Evolutionary conservation across 345 rosid genomes (phyloP), one percentile per base, ranked within the genome.

Genomic region (Hibiscus syriacus): DNA sequence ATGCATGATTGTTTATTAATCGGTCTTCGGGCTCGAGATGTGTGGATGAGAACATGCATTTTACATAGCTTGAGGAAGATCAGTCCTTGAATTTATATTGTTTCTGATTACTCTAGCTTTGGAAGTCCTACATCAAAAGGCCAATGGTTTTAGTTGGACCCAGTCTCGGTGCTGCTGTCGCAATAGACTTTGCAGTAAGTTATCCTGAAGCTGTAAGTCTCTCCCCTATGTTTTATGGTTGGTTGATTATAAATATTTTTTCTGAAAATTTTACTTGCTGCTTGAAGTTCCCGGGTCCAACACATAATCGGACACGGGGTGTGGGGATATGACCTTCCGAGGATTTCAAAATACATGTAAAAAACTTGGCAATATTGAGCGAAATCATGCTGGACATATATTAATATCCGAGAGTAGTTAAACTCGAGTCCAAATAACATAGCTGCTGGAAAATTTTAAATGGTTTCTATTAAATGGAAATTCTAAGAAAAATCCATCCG

Each of bases 81-180:
- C 41, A 9, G 17, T 72, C 1, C 4, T 52, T 8, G 60, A 27
- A 4, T 41, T 39, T 54, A 0, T 10, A 43, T 71, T 16, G 22
- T 48, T 66, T 55, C 17, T 27, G 6, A 0, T 25, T 29, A 64
- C 54, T 60, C 55, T 70, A 89, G 96, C 77, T 92, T 30, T 89
- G 98, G 98, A 87, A 85, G 82, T 77, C 90, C 36, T 82, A 89
- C 76, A 84, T 92, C 67, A 82, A 73, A 81, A 80, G 87, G 77
- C 98, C 98, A 49, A 78, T 89, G 84, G 78, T 81, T n/a, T 77
- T 89, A 46, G 98, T 92, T 17, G 98, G 98, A 79, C 98, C 98
- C 64, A 92, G 98, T 81, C 93, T 89, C 36, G 96, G 98, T 46
- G 90, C 96, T 71, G 76, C 96, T 0, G 84, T 82, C 64, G 98